Conservation (phyloP, 257 asterid species). For the Solanum ossicruentum region DNA sequence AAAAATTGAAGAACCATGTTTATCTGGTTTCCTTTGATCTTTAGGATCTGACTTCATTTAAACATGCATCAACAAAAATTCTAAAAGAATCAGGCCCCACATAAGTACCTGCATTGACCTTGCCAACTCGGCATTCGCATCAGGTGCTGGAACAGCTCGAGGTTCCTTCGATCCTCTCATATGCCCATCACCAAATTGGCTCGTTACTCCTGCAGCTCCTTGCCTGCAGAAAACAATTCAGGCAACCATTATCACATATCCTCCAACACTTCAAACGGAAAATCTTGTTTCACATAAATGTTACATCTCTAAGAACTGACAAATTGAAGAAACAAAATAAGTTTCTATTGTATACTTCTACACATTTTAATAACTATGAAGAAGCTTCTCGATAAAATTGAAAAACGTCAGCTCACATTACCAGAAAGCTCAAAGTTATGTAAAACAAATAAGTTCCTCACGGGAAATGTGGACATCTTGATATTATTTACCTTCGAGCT, state of each 20-base stretch:
- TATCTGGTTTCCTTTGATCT: background rate
- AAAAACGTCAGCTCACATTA: background rate
- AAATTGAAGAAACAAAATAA: background rate
- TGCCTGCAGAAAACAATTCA: slow-evolving; percentile 31
- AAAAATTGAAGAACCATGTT: background rate
- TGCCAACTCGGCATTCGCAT: slow-evolving; percentile 30
- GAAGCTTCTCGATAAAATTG: background rate
- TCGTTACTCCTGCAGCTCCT: slow-evolving; percentile 37
- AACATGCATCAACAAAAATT: background rate
- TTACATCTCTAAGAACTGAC: background rate
- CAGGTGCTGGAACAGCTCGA: slow-evolving; percentile 36
- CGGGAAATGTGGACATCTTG: background rate
- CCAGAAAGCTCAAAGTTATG: background rate
- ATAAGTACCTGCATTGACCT: slow-evolving; percentile 42
- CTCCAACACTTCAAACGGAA: background rate
- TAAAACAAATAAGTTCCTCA: background rate
- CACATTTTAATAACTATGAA: background rate
- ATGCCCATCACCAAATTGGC: slow-evolving; percentile 30
- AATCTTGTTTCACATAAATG: background rate
- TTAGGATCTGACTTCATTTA: background rate
- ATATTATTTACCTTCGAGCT: slow-evolving; percentile 47
- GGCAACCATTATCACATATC: background rate
- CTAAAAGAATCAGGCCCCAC: background rate
- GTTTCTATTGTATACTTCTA: background rate
- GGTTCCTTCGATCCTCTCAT: slow-evolving; percentile 34